Percentiles rank a stretch among this genome's conserved stretches.
phyloP scores from a whole-genome alignment of 177 flowering plant genomes.

The Vitis hybrid region DNA sequence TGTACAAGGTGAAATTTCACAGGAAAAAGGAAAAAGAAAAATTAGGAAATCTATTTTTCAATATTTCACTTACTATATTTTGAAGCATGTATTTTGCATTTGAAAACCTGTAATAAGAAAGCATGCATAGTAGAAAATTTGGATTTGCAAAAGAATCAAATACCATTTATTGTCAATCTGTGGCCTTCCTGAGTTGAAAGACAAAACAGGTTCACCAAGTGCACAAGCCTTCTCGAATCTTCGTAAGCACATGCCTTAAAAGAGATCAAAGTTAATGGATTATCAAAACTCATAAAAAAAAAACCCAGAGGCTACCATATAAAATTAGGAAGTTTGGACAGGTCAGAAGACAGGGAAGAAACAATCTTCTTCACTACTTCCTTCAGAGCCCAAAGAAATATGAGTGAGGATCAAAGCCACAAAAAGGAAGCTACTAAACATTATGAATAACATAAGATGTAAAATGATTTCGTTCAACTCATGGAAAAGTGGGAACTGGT shows the following conservation, averaged over 20 bases:
- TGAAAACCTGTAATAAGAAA: not conserved
- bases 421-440: too few species aligned
- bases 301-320: not conserved
- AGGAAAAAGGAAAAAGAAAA: not conserved
- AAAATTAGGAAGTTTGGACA: not conserved
- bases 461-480: too few species aligned
- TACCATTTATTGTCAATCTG: constrained; percentile 80
- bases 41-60: not conserved
- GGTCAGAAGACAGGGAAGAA: not conserved
- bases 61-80: not conserved
- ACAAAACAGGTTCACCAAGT: constrained; percentile 63
- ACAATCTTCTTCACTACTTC: too few species aligned
- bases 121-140: not conserved
- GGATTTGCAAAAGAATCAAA: not conserved
- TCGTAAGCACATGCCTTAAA: constrained; percentile 76
- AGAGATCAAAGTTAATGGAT: constrained; percentile 9
- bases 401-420: too few species aligned
- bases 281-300: not conserved
- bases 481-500: too few species aligned
- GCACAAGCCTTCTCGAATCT: constrained; percentile 63
- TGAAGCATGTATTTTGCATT: constrained; percentile 1
- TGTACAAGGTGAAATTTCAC: not conserved
- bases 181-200: constrained; percentile 61
- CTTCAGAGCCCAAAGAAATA: too few species aligned
- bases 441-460: too few species aligned